Conservation (phyloP, 2,329 filamentous ascomycete species). For the Leptographium lundbergii region DNA sequence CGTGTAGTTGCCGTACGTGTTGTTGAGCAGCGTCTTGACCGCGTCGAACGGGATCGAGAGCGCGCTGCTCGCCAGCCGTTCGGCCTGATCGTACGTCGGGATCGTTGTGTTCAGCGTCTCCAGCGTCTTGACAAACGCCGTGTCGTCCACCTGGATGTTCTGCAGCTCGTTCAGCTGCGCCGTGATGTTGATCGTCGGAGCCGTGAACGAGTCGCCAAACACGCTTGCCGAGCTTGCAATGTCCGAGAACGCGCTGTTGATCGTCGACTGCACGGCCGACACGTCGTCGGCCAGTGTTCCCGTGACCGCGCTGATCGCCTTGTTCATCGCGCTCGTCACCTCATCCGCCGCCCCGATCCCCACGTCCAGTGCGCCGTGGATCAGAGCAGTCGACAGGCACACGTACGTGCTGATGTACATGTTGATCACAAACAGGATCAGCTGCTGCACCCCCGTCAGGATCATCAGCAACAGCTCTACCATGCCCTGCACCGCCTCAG, state of each 20-base stretch:
- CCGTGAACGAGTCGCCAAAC: conserved; percentile 19
- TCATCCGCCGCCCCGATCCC: conserved; percentile 31
- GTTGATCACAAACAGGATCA: conserved; percentile 86
- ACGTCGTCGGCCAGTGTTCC: conserved; percentile 43
- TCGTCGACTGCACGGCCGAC: conserved; percentile 23
- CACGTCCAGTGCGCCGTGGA: conserved; percentile 66
- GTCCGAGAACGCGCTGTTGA: conserved; percentile 45
- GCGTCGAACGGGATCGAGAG: conserved; percentile 72
- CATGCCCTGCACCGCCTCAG: conserved; percentile 66
- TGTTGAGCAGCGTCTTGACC: conserved; percentile 60
- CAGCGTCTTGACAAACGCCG: conserved; percentile 55
- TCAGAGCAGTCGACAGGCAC: conserved; percentile 74
- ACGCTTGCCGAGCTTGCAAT: conserved; percentile 40
- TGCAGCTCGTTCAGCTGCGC: conserved; percentile 53
- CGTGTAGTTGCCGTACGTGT: conserved; percentile 56
- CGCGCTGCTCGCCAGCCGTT: conserved; percentile 65
- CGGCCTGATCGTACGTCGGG: conserved; percentile 70
- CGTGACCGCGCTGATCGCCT: conserved; percentile 38
- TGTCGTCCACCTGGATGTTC: conserved; percentile 53
- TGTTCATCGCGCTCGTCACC: conserved; percentile 34
- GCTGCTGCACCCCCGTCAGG: conserved; percentile 71
- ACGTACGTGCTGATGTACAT: conserved; percentile 82
- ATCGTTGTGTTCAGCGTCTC: conserved; percentile 64
- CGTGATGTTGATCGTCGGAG: conserved; percentile 49
- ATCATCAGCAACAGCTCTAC: conserved; percentile 67